These are phyloP conservation scores for Malus hybrid DNA, from an alignment of 331 rosid genomes.

Conservation along the genomic window DNA sequence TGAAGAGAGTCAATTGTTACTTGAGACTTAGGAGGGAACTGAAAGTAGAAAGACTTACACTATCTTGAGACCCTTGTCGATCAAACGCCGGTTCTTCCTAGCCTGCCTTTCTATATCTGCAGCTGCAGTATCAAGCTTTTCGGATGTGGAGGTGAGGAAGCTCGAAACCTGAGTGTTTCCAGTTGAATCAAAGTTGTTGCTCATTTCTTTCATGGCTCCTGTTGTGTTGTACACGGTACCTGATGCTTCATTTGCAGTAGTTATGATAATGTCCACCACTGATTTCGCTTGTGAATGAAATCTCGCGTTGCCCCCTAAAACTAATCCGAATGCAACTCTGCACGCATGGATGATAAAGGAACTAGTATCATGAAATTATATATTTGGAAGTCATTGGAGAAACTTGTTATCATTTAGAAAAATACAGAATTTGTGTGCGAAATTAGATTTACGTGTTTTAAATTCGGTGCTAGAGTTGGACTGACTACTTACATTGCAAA, in stretches of 20 bases:
- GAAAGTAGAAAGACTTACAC: conserved; percentile 28
- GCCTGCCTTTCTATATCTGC: conserved; percentile 50
- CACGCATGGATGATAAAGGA: background rate
- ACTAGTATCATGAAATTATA: background rate
- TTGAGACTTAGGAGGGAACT: background rate
- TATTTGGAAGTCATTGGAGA: background rate
- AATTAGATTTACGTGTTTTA: background rate
- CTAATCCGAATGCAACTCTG: conserved; percentile 40
- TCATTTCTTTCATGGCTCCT: conserved; percentile 33
- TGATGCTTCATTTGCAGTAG: conserved; percentile 59
- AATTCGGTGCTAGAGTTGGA: background rate
- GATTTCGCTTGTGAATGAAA: conserved; percentile 35
- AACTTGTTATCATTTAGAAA: background rate
- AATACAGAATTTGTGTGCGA: background rate
- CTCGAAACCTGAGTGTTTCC: background rate
- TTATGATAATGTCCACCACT: conserved; percentile 39
- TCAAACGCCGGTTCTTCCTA: conserved; percentile 41
- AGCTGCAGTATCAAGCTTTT: conserved; percentile 34
- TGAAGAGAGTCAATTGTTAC: background rate
- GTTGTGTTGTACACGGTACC: conserved; percentile 49
- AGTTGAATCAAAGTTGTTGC: conserved; percentile 12
- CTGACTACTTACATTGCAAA: conserved; percentile 48
- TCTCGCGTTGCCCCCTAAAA: conserved; percentile 42
- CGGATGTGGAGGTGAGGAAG: conserved; percentile 35
- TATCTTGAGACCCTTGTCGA: conserved; percentile 45